Evolutionary conservation across 495 filamentous ascomycete genomes (phyloP).

Genomic region (Hypoxylon cercidicola): DNA sequence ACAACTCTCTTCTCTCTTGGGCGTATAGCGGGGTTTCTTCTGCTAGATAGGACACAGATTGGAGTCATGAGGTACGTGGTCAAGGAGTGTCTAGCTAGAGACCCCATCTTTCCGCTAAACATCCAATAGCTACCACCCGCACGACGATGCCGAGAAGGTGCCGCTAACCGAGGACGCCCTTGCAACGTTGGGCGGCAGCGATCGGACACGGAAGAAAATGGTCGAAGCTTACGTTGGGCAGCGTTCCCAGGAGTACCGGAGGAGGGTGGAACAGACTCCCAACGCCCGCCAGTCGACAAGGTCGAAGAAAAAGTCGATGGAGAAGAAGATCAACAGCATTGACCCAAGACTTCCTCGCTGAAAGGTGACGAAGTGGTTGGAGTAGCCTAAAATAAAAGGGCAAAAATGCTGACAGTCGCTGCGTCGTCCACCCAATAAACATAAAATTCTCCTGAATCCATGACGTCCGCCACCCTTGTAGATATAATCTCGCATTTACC

Average conservation of each 20-base stretch:
- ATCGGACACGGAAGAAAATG: background rate
- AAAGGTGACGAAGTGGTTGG: background rate
- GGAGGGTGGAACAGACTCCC: background rate
- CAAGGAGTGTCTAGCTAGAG: background rate
- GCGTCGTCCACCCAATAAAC: background rate
- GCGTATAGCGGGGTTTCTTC: background rate
- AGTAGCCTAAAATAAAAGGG: background rate
- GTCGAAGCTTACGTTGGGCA: conserved; percentile 6
- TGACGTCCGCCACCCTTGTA: conserved; percentile 2
- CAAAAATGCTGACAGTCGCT: conserved; percentile 4
- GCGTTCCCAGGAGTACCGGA: conserved; percentile 1
- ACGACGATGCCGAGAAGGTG: background rate
- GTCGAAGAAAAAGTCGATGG: conserved; percentile 11
- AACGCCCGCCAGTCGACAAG: background rate
- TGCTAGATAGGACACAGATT: background rate
- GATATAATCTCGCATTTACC: background rate
- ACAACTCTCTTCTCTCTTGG: background rate
- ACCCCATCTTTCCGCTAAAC: no score
- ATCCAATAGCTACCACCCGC: background rate
- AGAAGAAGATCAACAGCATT: conserved; percentile 10
- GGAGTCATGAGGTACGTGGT: background rate
- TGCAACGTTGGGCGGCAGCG: background rate
- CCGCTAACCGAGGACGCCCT: conserved; percentile 1
- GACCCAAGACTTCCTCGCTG: background rate
- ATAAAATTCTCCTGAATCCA: background rate